Evolutionary conservation across 129 eudicot species (phyloP).

Genomic region (Escallonia rubra): DNA sequence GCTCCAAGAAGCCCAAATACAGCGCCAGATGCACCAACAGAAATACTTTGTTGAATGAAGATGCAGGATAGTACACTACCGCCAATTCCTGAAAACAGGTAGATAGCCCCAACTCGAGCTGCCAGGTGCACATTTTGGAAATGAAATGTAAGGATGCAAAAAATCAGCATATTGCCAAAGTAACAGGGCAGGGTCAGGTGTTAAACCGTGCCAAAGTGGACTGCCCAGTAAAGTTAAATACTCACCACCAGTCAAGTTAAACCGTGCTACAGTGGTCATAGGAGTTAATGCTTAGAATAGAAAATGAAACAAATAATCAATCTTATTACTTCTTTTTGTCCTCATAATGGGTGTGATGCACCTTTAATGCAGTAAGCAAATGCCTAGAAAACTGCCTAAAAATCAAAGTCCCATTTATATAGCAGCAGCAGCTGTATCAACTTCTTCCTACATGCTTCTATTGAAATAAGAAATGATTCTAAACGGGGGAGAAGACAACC

Average conservation of each 20-base stretch:
- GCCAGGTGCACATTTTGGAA: conserved; percentile 12
- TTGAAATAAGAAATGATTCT: not conserved
- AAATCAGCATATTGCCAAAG: not conserved
- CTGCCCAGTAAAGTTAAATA: no score
- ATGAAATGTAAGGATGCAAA: not conserved
- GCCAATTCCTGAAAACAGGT: conserved; percentile 76
- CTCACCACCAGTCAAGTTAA: no score
- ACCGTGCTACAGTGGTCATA: no score
- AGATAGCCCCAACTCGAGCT: conserved; percentile 84
- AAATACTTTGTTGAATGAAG: conserved; percentile 65
- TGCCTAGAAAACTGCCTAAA: no score
- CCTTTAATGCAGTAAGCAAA: no score
- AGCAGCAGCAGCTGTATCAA: not conserved
- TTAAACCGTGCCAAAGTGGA: no score
- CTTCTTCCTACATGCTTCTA: not conserved
- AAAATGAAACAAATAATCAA: no score
- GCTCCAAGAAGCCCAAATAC: conserved; percentile 97
- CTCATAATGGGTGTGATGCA: no score
- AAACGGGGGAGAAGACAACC: not conserved
- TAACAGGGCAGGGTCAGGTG: no score
- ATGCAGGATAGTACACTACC: conserved; percentile 80
- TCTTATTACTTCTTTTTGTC: no score
- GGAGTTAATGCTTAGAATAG: no score
- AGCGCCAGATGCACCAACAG: conserved; percentile 99
- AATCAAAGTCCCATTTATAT: no score